phyloP scores from a whole-genome alignment of 2,329 filamentous ascomycete species.

The Cyclaneusma minus region DNA sequence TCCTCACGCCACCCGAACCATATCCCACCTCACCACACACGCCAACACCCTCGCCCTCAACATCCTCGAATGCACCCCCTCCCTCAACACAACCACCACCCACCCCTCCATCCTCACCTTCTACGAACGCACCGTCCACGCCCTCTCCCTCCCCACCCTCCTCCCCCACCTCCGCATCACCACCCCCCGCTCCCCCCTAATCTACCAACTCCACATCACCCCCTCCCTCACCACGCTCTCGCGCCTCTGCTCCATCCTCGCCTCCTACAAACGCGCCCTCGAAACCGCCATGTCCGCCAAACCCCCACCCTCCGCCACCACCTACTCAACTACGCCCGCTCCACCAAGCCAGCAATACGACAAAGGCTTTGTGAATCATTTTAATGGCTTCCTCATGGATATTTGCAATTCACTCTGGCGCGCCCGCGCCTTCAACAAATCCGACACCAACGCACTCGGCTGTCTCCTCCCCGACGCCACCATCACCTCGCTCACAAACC shows the following conservation, averaged over 20 bases:
- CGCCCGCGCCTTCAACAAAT: constrained; percentile 49
- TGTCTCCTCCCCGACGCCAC: constrained; percentile 29
- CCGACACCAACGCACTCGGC: constrained; percentile 43
- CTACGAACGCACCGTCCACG: constrained; percentile 43
- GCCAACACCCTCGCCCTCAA: constrained; percentile 41
- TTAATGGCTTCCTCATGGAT: constrained; percentile 80
- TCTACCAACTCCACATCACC: constrained; percentile 59
- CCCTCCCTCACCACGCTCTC: constrained; percentile 47
- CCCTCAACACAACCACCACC: constrained; percentile 21
- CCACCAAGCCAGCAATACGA: constrained; percentile 29
- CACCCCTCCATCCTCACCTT: constrained; percentile 51
- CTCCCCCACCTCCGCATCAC: constrained; percentile 45
- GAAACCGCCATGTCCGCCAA: constrained; percentile 42
- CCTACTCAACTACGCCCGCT: constrained; percentile 14
- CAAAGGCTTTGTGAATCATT: constrained; percentile 45
- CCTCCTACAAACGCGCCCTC: constrained; percentile 59
- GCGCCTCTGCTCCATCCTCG: constrained; percentile 53
- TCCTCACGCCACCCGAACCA: constrained; percentile 7
- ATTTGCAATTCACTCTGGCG: constrained; percentile 76
- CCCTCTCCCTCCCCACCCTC: constrained; percentile 35
- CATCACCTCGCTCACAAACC: constrained; percentile 30
- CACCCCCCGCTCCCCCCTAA: constrained; percentile 48
- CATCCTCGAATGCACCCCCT: constrained; percentile 36
- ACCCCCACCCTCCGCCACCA: constrained; percentile 18
- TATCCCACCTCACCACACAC: constrained; percentile 29